Conservation (phyloP, 192 early-diverging fungal species). For the Coemansia sp. region DNA sequence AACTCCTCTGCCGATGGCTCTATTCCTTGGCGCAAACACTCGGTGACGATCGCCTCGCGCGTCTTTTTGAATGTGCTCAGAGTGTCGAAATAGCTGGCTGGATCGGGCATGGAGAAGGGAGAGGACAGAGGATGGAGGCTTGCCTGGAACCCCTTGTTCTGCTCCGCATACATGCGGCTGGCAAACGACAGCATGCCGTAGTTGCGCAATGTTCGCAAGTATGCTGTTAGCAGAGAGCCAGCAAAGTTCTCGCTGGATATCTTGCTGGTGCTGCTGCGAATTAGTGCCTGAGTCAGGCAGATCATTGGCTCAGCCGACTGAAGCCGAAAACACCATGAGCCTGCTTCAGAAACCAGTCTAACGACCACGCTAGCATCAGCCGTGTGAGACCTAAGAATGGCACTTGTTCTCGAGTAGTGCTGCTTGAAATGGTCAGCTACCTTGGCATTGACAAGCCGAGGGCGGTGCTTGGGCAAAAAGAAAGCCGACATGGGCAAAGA, state of each 20-base stretch:
- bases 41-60: slow-evolving; percentile 8
- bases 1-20: slow-evolving; percentile 19
- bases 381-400: neutral
- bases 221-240: slow-evolving; percentile 5
- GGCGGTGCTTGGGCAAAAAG: slow-evolving; percentile 2
- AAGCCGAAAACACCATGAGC: slow-evolving; percentile 16
- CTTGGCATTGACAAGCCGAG: neutral
- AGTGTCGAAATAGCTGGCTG: neutral
- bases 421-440: neutral
- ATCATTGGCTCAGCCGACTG: slow-evolving; percentile 12
- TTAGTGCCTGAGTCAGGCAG: slow-evolving; percentile 3
- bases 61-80: slow-evolving; percentile 5
- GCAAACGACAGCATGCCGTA: slow-evolving; percentile 9
- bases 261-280: neutral
- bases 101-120: neutral
- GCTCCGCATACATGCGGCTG: neutral
- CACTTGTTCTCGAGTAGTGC: slow-evolving; percentile 4
- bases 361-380: too few species aligned
- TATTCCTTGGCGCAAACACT: slow-evolving; percentile 27
- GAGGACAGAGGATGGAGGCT: neutral
- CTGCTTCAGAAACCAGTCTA: slow-evolving; percentile 15
- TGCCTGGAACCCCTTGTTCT: neutral
- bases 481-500: slow-evolving; percentile 11
- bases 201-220: slow-evolving; percentile 6
- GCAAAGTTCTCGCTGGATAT: neutral